These are phyloP conservation scores for Thymus mandschuricus DNA, from an alignment of 257 asterid species.

Conservation along the genomic window DNA sequence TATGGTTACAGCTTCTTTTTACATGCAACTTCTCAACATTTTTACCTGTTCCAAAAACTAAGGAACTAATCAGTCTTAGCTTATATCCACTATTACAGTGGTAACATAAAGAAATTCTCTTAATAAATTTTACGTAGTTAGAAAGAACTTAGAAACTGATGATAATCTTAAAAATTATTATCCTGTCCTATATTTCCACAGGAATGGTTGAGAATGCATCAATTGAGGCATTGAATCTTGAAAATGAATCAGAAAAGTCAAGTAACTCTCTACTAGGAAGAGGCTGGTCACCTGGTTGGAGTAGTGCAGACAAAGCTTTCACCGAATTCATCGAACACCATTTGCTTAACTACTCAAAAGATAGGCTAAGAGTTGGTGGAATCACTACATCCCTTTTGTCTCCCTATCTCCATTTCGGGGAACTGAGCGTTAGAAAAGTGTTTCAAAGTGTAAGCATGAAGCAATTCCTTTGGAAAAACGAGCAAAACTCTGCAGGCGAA, in stretches of 20 bases:
- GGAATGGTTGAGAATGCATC: constrained; percentile 51
- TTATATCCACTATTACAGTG: too few relatives aligned
- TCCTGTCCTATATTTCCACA: constrained; percentile 29
- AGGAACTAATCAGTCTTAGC: too few relatives aligned
- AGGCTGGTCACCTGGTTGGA: constrained; percentile 96
- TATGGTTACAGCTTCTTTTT: background rate
- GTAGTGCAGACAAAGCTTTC: constrained; percentile 73
- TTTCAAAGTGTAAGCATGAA: constrained; percentile 60
- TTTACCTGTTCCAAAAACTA: background rate
- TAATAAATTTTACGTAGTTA: background rate
- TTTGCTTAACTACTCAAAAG: constrained; percentile 64
- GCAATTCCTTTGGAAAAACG: constrained; percentile 68
- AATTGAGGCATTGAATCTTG: constrained; percentile 74
- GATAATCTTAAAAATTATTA: background rate
- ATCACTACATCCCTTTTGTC: constrained; percentile 85
- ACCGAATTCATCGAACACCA: constrained; percentile 66
- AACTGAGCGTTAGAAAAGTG: constrained; percentile 74
- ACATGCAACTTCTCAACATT: background rate
- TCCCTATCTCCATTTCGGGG: constrained; percentile 88
- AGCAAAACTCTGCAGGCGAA: constrained; percentile 56
- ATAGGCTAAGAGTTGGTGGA: constrained; percentile 62
- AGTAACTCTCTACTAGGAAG: constrained; percentile 86
- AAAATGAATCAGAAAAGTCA: constrained; percentile 78
- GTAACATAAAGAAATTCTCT: background rate
- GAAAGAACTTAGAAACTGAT: background rate